Evolutionary conservation across 177 flowering plant genomes (phyloP).

Genomic region (Tripterygium wilfordii): DNA sequence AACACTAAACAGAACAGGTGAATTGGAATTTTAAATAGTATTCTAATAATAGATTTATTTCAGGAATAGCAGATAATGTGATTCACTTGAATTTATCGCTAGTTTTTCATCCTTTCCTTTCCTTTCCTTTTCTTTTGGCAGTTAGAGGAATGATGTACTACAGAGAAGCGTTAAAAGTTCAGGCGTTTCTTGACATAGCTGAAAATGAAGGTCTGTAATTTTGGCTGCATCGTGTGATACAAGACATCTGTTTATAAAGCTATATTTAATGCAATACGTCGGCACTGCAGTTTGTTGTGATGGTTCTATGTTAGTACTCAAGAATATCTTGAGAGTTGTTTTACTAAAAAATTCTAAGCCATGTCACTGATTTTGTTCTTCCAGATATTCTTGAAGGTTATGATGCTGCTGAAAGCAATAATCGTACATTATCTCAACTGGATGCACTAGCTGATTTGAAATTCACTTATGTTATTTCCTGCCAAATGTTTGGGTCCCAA

Average conservation of each 20-base stretch:
- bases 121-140: constrained; percentile 18
- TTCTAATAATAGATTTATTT: neutral
- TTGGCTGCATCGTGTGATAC: neutral
- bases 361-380: constrained; percentile 7
- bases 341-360: neutral
- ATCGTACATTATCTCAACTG: constrained; percentile 49
- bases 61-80: neutral
- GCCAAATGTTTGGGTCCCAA: constrained; percentile 80
- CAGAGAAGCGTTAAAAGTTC: constrained; percentile 76
- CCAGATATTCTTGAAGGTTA: constrained; percentile 74
- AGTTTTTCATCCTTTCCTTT: too few species aligned
- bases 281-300: neutral
- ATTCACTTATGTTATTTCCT: constrained; percentile 70
- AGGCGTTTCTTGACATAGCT: constrained; percentile 92
- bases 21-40: too few species aligned
- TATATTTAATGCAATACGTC: neutral
- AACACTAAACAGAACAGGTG: constrained; percentile 84
- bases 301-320: neutral
- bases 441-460: constrained; percentile 87
- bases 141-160: constrained; percentile 99
- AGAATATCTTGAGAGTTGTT: neutral
- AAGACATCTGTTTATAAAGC: neutral
- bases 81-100: neutral
- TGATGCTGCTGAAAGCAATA: constrained; percentile 42
- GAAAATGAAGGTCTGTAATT: constrained; percentile 55